phyloP scores from a whole-genome alignment of 257 asterid genomes.

The Penstemon davidsonii region DNA sequence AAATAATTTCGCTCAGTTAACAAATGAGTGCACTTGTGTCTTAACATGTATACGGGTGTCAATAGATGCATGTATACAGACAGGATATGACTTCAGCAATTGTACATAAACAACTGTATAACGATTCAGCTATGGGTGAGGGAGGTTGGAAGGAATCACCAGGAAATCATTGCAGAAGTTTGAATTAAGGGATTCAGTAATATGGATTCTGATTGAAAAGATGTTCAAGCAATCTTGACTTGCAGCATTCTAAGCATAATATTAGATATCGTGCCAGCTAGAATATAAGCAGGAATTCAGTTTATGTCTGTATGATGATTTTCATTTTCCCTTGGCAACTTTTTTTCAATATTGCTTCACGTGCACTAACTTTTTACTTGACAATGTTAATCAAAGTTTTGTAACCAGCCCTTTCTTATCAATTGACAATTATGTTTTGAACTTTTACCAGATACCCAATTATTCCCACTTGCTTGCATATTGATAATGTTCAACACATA shows the following conservation, averaged over 20 bases:
- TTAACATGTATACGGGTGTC: conserved; percentile 15
- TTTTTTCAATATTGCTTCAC: neutral
- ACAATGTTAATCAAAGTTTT: neutral
- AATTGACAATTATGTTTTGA: too few species aligned
- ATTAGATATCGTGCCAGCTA: neutral
- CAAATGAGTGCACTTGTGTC: conserved; percentile 15
- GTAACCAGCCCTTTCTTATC: too few species aligned
- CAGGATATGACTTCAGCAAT: neutral
- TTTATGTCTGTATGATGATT: neutral
- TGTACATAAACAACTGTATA: conserved; percentile 4
- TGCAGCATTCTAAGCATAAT: neutral
- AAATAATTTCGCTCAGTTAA: conserved; percentile 34
- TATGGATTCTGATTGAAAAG: neutral
- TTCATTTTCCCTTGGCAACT: neutral
- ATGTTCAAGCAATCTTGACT: neutral
- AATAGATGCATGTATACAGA: conserved; percentile 7
- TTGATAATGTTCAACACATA: too few species aligned
- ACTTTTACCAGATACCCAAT: too few species aligned
- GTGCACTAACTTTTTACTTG: neutral
- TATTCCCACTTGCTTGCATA: too few species aligned
- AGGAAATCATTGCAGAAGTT: neutral
- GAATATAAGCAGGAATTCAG: neutral
- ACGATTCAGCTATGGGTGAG: conserved; percentile 1
- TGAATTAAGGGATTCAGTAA: neutral
- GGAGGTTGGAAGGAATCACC: neutral